phyloP scores from a whole-genome alignment of 2,329 filamentous ascomycete genomes.

The Fonsecaea pedrosoi region DNA sequence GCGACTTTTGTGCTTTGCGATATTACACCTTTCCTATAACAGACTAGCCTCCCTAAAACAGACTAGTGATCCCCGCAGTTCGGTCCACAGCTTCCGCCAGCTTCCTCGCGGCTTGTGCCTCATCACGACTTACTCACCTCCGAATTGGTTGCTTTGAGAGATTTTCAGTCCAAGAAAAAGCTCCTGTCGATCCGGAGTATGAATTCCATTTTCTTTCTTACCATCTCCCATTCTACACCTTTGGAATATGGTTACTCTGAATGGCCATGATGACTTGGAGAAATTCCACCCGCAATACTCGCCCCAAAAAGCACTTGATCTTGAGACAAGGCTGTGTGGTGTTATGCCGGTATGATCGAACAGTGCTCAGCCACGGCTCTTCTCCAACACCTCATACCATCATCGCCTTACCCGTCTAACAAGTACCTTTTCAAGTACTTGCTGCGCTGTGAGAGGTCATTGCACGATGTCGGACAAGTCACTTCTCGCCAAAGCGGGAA shows the following conservation, averaged over 20 bases:
- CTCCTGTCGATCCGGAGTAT: background rate
- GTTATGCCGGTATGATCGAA: background rate
- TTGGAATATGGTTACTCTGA: background rate
- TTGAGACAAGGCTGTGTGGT: background rate
- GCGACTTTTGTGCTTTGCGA: background rate
- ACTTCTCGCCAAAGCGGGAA: background rate
- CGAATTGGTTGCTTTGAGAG: background rate
- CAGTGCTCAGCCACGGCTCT: background rate
- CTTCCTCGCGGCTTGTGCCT: background rate
- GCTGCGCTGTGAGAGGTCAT: background rate
- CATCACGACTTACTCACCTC: background rate
- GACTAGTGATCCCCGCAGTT: background rate
- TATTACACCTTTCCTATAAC: background rate
- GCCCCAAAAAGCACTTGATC: background rate
- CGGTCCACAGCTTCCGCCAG: background rate
- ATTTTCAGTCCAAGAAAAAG: background rate
- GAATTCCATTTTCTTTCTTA: background rate
- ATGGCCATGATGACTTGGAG: background rate
- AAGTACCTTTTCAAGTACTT: background rate
- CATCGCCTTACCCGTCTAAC: background rate
- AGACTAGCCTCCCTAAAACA: background rate
- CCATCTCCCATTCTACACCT: background rate
- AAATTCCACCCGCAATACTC: background rate
- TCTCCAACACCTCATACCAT: background rate
- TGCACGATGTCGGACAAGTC: background rate